A percentile compares a stretch with the other conserved stretches of the same genome.
These are phyloP conservation scores for Coemansia sp. DNA, from an alignment of 192 early-diverging fungal genomes.

Conservation along the genomic window DNA sequence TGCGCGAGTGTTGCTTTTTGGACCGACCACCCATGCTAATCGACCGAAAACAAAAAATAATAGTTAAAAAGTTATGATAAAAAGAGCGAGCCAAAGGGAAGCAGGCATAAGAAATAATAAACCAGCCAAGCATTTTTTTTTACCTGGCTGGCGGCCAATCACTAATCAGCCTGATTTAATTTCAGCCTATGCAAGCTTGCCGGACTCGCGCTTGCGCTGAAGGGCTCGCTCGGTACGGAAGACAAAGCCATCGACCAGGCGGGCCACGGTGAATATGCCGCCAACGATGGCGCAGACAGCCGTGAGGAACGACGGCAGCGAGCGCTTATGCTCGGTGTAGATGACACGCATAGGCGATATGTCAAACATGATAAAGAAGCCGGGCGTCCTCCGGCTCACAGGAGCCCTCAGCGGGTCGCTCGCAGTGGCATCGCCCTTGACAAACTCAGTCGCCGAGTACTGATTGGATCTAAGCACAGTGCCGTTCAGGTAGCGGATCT, in stretches of 20 bases:
- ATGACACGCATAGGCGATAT: slow-evolving; percentile 96
- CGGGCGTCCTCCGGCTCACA: slow-evolving; percentile 38
- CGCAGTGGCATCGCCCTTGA: slow-evolving; percentile 6
- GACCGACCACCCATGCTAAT: slow-evolving; percentile 32
- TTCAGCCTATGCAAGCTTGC: slow-evolving; percentile 56
- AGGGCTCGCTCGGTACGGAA: slow-evolving; percentile 81
- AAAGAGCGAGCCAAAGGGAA: background rate
- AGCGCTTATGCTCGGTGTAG: slow-evolving; percentile 75
- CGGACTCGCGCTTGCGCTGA: slow-evolving; percentile 76
- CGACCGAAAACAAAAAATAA: background rate
- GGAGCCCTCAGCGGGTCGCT: background rate
- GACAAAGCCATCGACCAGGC: slow-evolving; percentile 81
- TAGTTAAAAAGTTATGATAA: background rate
- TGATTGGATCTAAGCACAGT: slow-evolving; percentile 82
- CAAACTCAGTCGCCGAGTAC: slow-evolving; percentile 90
- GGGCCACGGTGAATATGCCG: slow-evolving; percentile 93
- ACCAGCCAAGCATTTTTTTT: slow-evolving; percentile 14
- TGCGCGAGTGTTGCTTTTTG: slow-evolving; percentile 23
- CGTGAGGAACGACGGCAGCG: slow-evolving; percentile 87
- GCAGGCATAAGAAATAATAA: background rate
- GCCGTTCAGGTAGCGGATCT: slow-evolving; percentile 69
- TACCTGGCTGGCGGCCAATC: slow-evolving; percentile 20
- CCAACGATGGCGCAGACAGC: slow-evolving; percentile 90
- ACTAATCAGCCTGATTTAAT: slow-evolving; percentile 10
- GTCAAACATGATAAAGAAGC: slow-evolving; percentile 91